Conservation (phyloP, 148 eudicot genomes). For the Silene uniflora region DNA sequence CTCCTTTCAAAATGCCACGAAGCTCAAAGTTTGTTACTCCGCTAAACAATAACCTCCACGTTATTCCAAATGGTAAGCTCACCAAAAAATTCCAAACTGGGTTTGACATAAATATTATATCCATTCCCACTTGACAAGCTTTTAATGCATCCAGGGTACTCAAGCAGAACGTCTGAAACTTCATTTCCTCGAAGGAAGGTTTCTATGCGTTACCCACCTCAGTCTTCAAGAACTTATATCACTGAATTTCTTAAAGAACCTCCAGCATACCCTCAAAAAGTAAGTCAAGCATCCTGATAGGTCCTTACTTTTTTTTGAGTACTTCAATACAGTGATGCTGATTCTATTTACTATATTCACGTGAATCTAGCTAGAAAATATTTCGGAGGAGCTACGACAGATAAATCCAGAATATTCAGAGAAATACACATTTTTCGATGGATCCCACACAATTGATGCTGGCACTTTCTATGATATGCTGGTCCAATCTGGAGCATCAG, state of each 20-base stretch:
- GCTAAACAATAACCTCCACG: conserved; percentile 31
- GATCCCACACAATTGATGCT: conserved; percentile 40
- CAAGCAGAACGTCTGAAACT: conserved; percentile 38
- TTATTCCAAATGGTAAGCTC: conserved; percentile 46
- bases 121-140: conserved; percentile 8
- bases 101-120: conserved; percentile 7
- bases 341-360: conserved; percentile 5
- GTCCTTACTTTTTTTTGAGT: background rate
- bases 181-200: conserved; percentile 43
- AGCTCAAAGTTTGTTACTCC: conserved; percentile 65
- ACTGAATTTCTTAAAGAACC: conserved; percentile 60
- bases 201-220: conserved; percentile 58
- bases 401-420: conserved; percentile 62
- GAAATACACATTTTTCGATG: conserved; percentile 47
- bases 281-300: conserved; percentile 20
- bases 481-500: conserved; percentile 68
- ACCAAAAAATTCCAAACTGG: background rate
- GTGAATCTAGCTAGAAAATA: conserved; percentile 41
- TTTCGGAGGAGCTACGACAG: conserved; percentile 47
- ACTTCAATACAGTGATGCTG: conserved; percentile 8
- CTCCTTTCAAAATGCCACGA: conserved; percentile 90
- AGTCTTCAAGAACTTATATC: conserved; percentile 46
- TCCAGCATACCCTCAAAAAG: conserved; percentile 38
- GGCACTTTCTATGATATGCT: conserved; percentile 67
- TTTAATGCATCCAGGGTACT: conserved; percentile 32